Base-by-base conservation (phyloP, 2,329 filamentous ascomycete species). In the Aspergillus sp. region DNA sequence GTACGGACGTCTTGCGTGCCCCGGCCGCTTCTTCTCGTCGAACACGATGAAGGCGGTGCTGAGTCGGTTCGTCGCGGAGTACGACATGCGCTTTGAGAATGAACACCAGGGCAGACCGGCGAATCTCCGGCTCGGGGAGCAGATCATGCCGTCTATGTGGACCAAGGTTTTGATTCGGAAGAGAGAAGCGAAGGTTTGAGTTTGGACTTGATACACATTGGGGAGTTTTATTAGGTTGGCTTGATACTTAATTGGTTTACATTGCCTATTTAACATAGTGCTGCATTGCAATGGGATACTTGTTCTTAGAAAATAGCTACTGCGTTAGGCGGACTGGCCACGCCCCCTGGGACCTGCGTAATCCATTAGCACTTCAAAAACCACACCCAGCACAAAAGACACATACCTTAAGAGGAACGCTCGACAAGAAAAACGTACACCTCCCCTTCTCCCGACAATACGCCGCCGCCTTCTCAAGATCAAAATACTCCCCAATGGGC, bases 351-450 rank as follows among this genome's bases (percentile, higher is more conserved):
- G 53, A 78, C 75, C 66, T 69, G 42, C 16, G 14, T 11, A 40
- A 20, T 48, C 49, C 19, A 38, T 49, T 19, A 53, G 25, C 34
- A n/a, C 16, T 21, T n/a, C 43, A 6, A 16, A n/a, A 31, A 16
- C 43, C n/a, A 14, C 36, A 17, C 13, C 23, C 13, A 21, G 13
- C 14, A 36, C 11, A 25, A 42, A 16, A 14, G 20, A 25, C n/a
- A 56, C 57, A 49, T 16, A 74, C 73, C 52, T 79, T 78, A 32
- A 81, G 63, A 1, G 78, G 78, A 45, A 74, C 67, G 17, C 75
- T 78, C 1, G 73, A 72, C 17, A 82, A 63, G 54, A 82, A 82
- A 54, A 82, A 82, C 2, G 59, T 66, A 70, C 69, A 76, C 19
- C 75, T 62, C 1, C 59, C 57, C 45, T 63, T 62, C 53, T 66